These are phyloP conservation scores for Colletotrichum costaricense DNA, from an alignment of 2,329 filamentous ascomycete species.

Conservation along the genomic window DNA sequence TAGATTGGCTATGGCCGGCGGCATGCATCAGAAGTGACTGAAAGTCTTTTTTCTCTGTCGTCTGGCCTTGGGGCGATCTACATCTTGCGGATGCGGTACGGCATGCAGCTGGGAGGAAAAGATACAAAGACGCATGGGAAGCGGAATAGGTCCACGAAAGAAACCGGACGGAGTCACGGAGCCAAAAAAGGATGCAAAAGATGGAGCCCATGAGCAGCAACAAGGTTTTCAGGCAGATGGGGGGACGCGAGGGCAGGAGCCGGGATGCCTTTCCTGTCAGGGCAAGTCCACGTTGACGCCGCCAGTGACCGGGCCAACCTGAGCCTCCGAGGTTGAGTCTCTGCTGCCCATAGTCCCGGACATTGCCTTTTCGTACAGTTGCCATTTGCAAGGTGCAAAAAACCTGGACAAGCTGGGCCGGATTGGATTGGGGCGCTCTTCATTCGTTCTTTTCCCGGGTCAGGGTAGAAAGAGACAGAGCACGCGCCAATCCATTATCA, in stretches of 20 bases:
- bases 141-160: background rate
- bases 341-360: background rate
- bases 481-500: background rate
- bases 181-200: background rate
- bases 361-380: background rate
- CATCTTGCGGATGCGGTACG: too few relatives aligned
- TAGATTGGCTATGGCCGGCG: background rate
- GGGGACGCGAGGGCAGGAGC: conserved; percentile 11
- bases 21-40: background rate
- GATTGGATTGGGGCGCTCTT: background rate
- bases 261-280: conserved; percentile 19
- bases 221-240: conserved; percentile 34
- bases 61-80: background rate
- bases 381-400: background rate
- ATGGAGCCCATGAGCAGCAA: conserved; percentile 4
- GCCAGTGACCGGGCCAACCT: background rate
- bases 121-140: background rate
- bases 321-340: background rate
- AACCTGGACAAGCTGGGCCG: background rate
- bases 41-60: background rate
- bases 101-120: too few relatives aligned
- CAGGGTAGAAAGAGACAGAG: background rate
- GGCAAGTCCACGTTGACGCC: conserved; percentile 4
- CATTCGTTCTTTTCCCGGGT: background rate
- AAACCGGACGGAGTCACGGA: background rate